These are phyloP conservation scores for Lasiosphaeris hirsuta DNA, from an alignment of 495 filamentous ascomycete species.

Conservation along the genomic window DNA sequence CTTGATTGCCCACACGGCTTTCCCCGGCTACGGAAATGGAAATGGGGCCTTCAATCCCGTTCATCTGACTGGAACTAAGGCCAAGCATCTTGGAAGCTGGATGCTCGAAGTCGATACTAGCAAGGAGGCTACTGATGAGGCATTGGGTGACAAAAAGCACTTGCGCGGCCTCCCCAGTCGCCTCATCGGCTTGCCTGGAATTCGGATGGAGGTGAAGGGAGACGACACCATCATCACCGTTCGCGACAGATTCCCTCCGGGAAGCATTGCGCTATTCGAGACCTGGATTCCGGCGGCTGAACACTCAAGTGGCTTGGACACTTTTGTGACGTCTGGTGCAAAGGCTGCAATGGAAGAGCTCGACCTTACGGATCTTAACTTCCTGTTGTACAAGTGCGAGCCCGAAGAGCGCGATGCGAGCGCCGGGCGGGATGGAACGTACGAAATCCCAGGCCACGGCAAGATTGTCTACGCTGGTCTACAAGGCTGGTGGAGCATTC, in stretches of 20 bases:
- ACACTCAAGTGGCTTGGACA: slow-evolving; percentile 74
- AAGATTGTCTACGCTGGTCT: slow-evolving; percentile 91
- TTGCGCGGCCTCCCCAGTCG: slow-evolving; percentile 78
- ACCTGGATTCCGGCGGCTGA: slow-evolving; percentile 88
- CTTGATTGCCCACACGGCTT: slow-evolving; percentile 91
- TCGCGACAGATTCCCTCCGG: slow-evolving; percentile 79
- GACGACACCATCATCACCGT: slow-evolving; percentile 76
- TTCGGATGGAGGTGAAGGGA: slow-evolving; percentile 62
- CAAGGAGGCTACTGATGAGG: slow-evolving; percentile 59
- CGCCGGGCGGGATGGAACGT: slow-evolving; percentile 76
- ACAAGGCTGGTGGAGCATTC: slow-evolving; percentile 96
- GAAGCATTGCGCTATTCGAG: slow-evolving; percentile 91
- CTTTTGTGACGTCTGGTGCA: slow-evolving; percentile 76
- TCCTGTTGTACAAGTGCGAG: slow-evolving; percentile 86
- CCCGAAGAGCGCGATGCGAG: slow-evolving; percentile 85
- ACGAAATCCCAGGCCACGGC: slow-evolving; percentile 79
- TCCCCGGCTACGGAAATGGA: slow-evolving; percentile 78
- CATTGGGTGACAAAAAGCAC: slow-evolving; percentile 62
- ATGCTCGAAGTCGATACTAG: slow-evolving; percentile 74
- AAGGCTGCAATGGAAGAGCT: slow-evolving; percentile 72
- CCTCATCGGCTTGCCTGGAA: slow-evolving; percentile 67
- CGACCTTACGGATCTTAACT: slow-evolving; percentile 81
- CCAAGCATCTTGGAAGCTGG: slow-evolving; percentile 83
- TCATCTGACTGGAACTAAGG: slow-evolving; percentile 68
- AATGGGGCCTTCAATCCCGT: slow-evolving; percentile 74